These are phyloP conservation scores for Rhizopogon vinicolor DNA, from an alignment of 768 basidiomycete species.

Conservation along the genomic window DNA sequence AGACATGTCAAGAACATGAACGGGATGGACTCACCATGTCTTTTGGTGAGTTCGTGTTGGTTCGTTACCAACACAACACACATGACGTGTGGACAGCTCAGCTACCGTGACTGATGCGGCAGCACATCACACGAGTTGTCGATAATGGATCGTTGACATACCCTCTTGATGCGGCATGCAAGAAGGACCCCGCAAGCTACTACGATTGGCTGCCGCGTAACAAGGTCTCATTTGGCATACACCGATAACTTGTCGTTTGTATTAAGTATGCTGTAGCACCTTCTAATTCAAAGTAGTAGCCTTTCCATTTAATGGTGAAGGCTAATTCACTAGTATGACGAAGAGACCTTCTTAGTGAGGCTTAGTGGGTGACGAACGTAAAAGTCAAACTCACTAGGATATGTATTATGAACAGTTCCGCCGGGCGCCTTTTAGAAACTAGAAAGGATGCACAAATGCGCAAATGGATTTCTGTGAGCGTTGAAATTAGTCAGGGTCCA, in stretches of 20 bases:
- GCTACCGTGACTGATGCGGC: neutral
- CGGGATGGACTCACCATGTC: no score
- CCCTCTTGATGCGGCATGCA: neutral
- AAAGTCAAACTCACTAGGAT: neutral
- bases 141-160: neutral
- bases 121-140: neutral
- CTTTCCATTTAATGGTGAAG: no score
- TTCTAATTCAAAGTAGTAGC: no score
- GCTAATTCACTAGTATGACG: neutral
- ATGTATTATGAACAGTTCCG: no score
- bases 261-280: no score
- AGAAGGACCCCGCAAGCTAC: neutral
- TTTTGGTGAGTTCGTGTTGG: no score
- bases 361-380: neutral
- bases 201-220: neutral
- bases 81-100: no score
- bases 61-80: no score
- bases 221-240: neutral
- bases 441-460: no score
- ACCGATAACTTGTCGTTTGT: neutral
- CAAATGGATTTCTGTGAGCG: neutral
- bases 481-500: neutral
- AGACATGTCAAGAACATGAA: no score
- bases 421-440: no score
- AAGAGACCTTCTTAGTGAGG: neutral